Evolutionary conservation across 2,329 filamentous ascomycete species (phyloP), one percentile per base, ranked within the genome.

Genomic region (Neofusicoccum kwambonambiense): DNA sequence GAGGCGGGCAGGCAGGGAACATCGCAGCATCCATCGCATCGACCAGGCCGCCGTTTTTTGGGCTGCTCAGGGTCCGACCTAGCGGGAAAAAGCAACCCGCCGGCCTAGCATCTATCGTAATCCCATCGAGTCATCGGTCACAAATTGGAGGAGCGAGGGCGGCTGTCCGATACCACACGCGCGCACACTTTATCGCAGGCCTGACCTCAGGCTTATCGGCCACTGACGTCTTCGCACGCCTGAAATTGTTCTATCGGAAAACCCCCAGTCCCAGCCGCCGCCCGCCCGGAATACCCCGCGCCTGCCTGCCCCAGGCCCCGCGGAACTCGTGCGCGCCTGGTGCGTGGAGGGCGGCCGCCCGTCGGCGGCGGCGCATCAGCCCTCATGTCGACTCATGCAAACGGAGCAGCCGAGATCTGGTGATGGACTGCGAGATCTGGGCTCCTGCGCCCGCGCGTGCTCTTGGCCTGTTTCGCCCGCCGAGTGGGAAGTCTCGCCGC

Each of bases 101-200:
- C 15, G 37, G 34, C 22, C 45, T 2, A 1, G 22, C 49, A 35
- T 37, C 13, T 37, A 52, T 60, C 56, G 56, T 60, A 60, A 60
- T 60, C 56, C n/a, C 41, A 60, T 60, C 56, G 56, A 60, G 56
- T 60, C 56, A 60, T 58, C 54, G 42, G 27, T 31, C 27, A 31
- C 27, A 31, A 31, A 31, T 49, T 13, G 45, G 45, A 31, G 13
- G n/a, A 5, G 7, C 45, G 45, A 27, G 45, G 9, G 45, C 45
- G 9, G 6, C 27, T 31, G 27, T 31, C 27, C 4, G 27, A 31
- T 31, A 5, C 27, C 27, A 31, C 27, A 7, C 27, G 27, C 27
- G 27, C 27, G 27, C 27, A 31, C 27, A 31, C 27, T 31, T 31
- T 7, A 31, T 31, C 27, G 27, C 27, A 5, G 27, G 27, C 27